Evolutionary conservation across 176 grass and related monocot genomes (phyloP).

Genomic region (Phoenix roebelenii): DNA sequence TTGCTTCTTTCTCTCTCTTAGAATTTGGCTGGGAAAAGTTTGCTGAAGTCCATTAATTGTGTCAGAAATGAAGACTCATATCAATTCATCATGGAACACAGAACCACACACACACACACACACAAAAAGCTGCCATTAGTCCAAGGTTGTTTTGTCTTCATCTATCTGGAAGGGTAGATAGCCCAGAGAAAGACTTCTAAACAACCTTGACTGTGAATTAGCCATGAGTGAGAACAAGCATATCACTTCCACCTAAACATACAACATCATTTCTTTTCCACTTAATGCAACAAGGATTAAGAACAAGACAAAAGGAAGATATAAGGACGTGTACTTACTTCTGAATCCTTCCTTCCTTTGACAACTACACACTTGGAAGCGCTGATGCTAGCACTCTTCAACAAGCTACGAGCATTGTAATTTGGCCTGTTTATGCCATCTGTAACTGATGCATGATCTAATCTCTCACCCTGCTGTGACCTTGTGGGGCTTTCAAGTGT

Average conservation of each 20-base stretch:
- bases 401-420: conserved; percentile 43
- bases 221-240: too few relatives aligned
- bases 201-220: too few relatives aligned
- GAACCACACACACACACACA: too few relatives aligned
- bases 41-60: too few relatives aligned
- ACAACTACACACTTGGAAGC: conserved; percentile 66
- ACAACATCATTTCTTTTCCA: not conserved
- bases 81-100: too few relatives aligned
- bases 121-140: too few relatives aligned
- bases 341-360: conserved; percentile 47
- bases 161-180: too few relatives aligned
- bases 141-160: too few relatives aligned
- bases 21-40: too few relatives aligned
- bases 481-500: conserved; percentile 24
- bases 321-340: conserved; percentile 38
- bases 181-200: too few relatives aligned
- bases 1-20: too few relatives aligned
- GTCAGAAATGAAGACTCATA: too few relatives aligned
- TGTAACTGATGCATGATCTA: conserved; percentile 39
- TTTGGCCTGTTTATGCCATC: conserved; percentile 57
- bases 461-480: conserved; percentile 32
- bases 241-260: not conserved
- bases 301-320: not conserved
- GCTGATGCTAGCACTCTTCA: conserved; percentile 91
- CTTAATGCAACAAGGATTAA: not conserved